These are phyloP conservation scores for Thamnidium elegans DNA, from an alignment of 192 early-diverging fungal species.

Conservation along the genomic window DNA sequence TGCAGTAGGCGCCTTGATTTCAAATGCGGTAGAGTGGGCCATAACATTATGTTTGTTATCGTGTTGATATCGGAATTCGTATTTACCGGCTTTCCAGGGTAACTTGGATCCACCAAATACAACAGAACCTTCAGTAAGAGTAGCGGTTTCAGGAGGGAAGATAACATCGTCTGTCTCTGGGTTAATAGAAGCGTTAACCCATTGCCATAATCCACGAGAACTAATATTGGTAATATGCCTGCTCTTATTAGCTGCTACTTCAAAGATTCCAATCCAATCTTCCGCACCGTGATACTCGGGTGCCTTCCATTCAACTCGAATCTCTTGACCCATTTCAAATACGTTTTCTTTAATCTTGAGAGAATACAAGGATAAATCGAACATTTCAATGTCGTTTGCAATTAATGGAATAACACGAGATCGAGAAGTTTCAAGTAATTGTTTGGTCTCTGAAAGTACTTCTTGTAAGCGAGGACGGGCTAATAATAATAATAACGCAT, in stretches of 20 bases:
- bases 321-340: constrained; percentile 75
- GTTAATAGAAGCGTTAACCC: constrained; percentile 18
- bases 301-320: constrained; percentile 73
- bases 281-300: constrained; percentile 63
- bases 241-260: constrained; percentile 71
- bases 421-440: constrained; percentile 40
- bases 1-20: constrained; percentile 50
- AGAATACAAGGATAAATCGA: constrained; percentile 43
- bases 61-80: constrained; percentile 91
- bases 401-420: constrained; percentile 29
- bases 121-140: constrained; percentile 47
- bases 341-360: constrained; percentile 30
- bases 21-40: constrained; percentile 72
- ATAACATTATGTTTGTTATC: constrained; percentile 84
- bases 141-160: constrained; percentile 19
- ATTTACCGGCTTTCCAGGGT: constrained; percentile 85
- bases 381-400: constrained; percentile 40
- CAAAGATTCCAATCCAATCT: constrained; percentile 96
- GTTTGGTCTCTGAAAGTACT: constrained; percentile 43
- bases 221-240: constrained; percentile 71
- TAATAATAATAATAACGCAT: neutral
- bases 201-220: constrained; percentile 71
- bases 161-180: neutral
- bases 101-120: constrained; percentile 64
- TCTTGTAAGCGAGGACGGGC: constrained; percentile 52